Percentiles rank a stretch among this genome's conserved stretches.
Conservation (phyloP, 257 asterid genomes). For the Fraxinus pennsylvanica region DNA sequence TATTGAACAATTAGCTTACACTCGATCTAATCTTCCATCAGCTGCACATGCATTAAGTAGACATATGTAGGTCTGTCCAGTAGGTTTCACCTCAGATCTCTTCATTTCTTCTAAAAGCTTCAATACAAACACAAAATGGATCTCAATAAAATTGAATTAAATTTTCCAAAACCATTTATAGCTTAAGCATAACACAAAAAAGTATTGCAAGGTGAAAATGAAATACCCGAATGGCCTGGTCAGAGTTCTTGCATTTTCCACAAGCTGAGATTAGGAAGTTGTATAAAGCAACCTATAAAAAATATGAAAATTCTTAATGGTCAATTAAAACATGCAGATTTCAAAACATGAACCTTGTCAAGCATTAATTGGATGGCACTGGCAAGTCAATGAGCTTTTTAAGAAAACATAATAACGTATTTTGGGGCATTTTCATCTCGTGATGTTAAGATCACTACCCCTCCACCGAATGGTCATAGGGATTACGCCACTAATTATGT, state of each 20-base stretch:
- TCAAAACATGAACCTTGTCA: background rate
- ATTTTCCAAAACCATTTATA: constrained; percentile 9
- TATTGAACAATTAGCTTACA: constrained; percentile 52
- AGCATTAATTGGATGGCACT: background rate
- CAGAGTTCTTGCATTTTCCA: constrained; percentile 86
- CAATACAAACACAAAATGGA: constrained; percentile 29
- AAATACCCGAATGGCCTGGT: constrained; percentile 76
- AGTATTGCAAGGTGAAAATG: constrained; percentile 14
- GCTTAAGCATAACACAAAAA: constrained; percentile 10
- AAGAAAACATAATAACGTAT: background rate
- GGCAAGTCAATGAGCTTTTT: constrained; percentile 1
- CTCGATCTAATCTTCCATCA: constrained; percentile 80
- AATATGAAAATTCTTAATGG: background rate
- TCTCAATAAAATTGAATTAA: constrained; percentile 15
- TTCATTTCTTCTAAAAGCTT: constrained; percentile 96
- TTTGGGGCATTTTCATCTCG: background rate
- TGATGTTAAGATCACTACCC: background rate
- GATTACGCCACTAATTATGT: background rate
- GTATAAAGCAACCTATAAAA: constrained; percentile 70
- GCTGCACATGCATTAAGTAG: constrained; percentile 94
- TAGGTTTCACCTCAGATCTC: constrained; percentile 81
- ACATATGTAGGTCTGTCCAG: constrained; percentile 84
- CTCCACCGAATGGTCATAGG: background rate
- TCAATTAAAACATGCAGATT: background rate
- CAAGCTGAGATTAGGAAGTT: constrained; percentile 87